These are phyloP conservation scores for Alternaria burnsii DNA, from an alignment of 2,329 filamentous ascomycete genomes.

Conservation along the genomic window DNA sequence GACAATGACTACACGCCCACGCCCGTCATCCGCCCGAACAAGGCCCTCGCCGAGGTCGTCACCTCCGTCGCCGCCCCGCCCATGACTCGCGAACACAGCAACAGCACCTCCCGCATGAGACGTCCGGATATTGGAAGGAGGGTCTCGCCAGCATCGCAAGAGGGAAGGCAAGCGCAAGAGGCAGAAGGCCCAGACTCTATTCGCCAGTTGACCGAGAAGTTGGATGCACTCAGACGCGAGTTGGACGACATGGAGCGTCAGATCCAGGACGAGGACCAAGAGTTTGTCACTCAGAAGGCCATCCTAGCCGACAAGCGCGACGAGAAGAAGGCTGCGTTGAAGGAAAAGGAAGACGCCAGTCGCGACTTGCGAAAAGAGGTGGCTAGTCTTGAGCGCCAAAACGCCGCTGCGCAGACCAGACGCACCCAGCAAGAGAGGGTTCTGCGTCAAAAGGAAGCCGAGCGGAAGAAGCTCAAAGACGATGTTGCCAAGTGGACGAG, in stretches of 20 bases:
- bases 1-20: conserved; percentile 60
- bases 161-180: conserved; percentile 49
- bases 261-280: conserved; percentile 68
- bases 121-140: conserved; percentile 77
- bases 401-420: conserved; percentile 80
- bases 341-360: conserved; percentile 90
- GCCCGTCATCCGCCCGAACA: conserved; percentile 62
- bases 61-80: conserved; percentile 68
- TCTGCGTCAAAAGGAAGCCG: conserved; percentile 72
- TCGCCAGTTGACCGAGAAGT: conserved; percentile 79
- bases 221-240: conserved; percentile 82
- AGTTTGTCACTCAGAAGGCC: conserved; percentile 56
- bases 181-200: conserved; percentile 58
- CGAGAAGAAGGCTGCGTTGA: conserved; percentile 76
- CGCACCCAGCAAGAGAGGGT: conserved; percentile 79
- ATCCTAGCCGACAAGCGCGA: conserved; percentile 78
- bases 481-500: conserved; percentile 74
- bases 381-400: conserved; percentile 79
- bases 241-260: conserved; percentile 79
- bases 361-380: conserved; percentile 84
- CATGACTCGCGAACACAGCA: conserved; percentile 72
- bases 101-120: conserved; percentile 62
- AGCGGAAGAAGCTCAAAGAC: conserved; percentile 74
- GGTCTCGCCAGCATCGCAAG: conserved; percentile 72
- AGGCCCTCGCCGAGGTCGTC: conserved; percentile 66